Percentiles rank a stretch among this genome's conserved stretches.
Evolutionary conservation across 1,284 basidiomycete genomes (phyloP).

Genomic region (Peniophora sp.): DNA sequence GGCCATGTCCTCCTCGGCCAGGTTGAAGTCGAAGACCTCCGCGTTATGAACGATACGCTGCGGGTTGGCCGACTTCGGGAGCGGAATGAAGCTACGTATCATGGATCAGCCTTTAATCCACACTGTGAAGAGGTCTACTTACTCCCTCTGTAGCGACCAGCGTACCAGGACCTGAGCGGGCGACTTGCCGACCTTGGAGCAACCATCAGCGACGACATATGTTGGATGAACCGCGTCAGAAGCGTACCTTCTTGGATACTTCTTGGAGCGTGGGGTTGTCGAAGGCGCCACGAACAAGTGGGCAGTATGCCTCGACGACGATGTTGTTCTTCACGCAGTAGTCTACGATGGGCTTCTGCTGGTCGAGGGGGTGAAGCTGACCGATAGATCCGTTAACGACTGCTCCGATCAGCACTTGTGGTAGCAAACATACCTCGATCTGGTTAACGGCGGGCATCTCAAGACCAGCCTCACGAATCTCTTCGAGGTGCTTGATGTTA

Average conservation of each 20-base stretch:
- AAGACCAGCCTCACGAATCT: conserved; percentile 32
- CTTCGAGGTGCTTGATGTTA: conserved; percentile 40
- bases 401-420: background rate
- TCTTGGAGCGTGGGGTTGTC: conserved; percentile 31
- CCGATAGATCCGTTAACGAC: background rate
- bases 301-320: conserved; percentile 45
- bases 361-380: conserved; percentile 47
- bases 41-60: conserved; percentile 45
- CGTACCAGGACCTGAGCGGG: conserved; percentile 1
- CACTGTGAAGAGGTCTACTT: too few species aligned
- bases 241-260: conserved; percentile 33
- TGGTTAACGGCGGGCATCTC: conserved; percentile 32
- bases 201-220: conserved; percentile 1
- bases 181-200: background rate
- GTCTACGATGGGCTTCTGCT: conserved; percentile 39
- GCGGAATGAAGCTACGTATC: conserved; percentile 32
- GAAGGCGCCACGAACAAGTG: conserved; percentile 39
- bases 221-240: background rate
- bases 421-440: conserved; percentile 9
- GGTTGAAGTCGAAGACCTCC: conserved; percentile 45
- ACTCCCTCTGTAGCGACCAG: conserved; percentile 14
- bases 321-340: conserved; percentile 40
- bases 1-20: conserved; percentile 42
- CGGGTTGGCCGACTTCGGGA: conserved; percentile 49
- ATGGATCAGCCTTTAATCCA: background rate